phyloP scores from a whole-genome alignment of 768 basidiomycete genomes.

The Tephrocybe sp. region DNA sequence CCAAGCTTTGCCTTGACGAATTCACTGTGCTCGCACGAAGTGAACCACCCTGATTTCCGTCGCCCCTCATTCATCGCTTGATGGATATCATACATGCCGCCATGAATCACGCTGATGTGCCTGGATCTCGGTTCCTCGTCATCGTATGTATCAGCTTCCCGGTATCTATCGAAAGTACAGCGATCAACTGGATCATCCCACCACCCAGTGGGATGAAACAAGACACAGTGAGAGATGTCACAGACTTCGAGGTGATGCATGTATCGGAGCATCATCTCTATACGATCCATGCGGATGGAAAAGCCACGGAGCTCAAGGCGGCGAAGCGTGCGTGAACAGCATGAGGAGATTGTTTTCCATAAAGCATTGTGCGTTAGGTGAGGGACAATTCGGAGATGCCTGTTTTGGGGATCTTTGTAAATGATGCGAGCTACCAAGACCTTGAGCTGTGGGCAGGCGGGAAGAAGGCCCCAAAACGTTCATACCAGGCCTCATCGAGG shows the following conservation, averaged over 20 bases:
- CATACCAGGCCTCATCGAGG: background rate
- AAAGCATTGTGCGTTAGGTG: background rate
- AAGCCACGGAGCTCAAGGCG: slow-evolving; percentile 1
- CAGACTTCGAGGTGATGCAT: background rate
- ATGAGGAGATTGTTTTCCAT: background rate
- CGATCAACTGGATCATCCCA: background rate
- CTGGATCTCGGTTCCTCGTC: background rate
- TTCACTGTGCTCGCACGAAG: background rate
- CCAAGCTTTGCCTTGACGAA: background rate
- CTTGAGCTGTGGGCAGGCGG: slow-evolving; percentile 1
- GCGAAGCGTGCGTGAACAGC: background rate
- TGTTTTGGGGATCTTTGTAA: background rate
- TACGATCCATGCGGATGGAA: slow-evolving; percentile 2
- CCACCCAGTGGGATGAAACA: background rate
- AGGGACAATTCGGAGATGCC: no score
- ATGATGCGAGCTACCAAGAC: background rate
- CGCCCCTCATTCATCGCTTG: background rate
- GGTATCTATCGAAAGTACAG: no score
- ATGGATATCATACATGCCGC: background rate
- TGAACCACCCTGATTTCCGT: background rate
- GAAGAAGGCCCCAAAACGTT: slow-evolving; percentile 3
- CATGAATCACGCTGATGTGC: background rate
- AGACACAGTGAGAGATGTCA: background rate
- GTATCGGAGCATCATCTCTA: background rate
- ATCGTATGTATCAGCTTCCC: background rate